These are phyloP conservation scores for Xerocomus potaroensis DNA, from an alignment of 768 basidiomycete genomes.

Conservation along the genomic window DNA sequence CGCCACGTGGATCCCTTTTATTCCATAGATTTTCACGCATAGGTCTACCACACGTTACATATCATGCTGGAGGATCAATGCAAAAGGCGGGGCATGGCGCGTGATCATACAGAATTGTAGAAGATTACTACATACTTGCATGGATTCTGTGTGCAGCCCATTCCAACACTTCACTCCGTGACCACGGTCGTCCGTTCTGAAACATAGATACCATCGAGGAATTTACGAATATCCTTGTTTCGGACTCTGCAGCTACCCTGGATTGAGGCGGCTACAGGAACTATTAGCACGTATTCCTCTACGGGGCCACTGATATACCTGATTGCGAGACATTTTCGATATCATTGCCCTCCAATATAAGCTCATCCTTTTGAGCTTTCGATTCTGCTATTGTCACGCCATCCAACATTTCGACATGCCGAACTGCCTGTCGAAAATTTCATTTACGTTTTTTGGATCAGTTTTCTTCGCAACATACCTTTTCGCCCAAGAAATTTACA, in stretches of 20 bases:
- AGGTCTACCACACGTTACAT: background rate
- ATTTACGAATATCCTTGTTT: slow-evolving; percentile 99
- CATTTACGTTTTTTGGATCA: background rate
- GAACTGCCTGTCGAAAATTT: slow-evolving; percentile 60
- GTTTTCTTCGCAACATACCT: slow-evolving; percentile 45
- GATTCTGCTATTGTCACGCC: slow-evolving; percentile 86
- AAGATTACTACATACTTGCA: slow-evolving; percentile 22
- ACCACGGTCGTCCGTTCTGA: slow-evolving; percentile 67
- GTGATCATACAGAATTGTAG: slow-evolving; percentile 26
- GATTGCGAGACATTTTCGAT: slow-evolving; percentile 97
- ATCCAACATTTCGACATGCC: slow-evolving; percentile 86
- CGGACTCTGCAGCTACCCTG: slow-evolving; percentile 95
- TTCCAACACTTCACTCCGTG: slow-evolving; percentile 37
- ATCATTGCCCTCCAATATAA: slow-evolving; percentile 92
- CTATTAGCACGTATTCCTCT: slow-evolving; percentile 4
- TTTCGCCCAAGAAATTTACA: slow-evolving; percentile 93
- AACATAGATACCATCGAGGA: slow-evolving; percentile 92
- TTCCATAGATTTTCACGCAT: slow-evolving; percentile 42
- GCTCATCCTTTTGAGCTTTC: slow-evolving; percentile 90
- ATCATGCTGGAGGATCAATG: slow-evolving; percentile 3
- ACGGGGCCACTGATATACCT: slow-evolving; percentile 48
- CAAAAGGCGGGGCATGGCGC: slow-evolving; percentile 13
- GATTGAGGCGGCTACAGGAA: slow-evolving; percentile 77
- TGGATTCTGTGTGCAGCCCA: slow-evolving; percentile 13
- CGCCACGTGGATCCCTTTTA: slow-evolving; percentile 85